Evolutionary conservation across 441 rosid genomes (phyloP), one percentile per base, ranked within the genome.

Genomic region (Adansonia rubrostipa): DNA sequence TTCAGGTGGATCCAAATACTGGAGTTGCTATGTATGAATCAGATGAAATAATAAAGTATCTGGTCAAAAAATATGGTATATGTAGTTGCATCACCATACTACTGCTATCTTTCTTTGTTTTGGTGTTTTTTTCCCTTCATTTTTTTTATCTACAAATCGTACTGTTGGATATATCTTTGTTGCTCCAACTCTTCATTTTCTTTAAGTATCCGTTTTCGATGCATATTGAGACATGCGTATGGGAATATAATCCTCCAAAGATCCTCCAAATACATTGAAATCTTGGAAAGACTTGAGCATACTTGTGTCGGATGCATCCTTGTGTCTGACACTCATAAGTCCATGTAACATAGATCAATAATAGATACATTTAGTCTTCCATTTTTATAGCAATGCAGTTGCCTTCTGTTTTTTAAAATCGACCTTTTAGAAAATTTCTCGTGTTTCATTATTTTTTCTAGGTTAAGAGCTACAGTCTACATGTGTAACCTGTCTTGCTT

Each of bases 21-120:
- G 98, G 97, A 75, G 89, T 88, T 80, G 84, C 98, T 61, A 91
- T 95, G 94, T 95, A 95, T 76, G 99, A 95, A 86, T 95, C 99
- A 11, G 97, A 95, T 81, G 93, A 84, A 66, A 95, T 95, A 81
- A 92, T 95, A 77, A 93, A 90, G 85, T 95, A 95, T 81, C 84
- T 95, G 75, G 90, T 84, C 50, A 86, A 80, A 66, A 95, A 90
- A 91, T 95, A 95, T 77, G 99, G 99, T 95, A 50, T n/a, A 89
- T 85, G 53, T 62, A 60, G 68, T 74, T 70, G 0, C 73, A 58
- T 40, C 56, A 15, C 60, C 76, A 40, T 74, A 60, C 73, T 71
- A 63, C 48, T 40, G 1, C 5, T 47, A 19, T 54, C 24, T 28
- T 80, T 79, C 69, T 57, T 78, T 65, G 9, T 2, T 4, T 9